Base-by-base conservation (phyloP, 164 flowering plant genomes). In the Dillenia suffruticosa region DNA sequence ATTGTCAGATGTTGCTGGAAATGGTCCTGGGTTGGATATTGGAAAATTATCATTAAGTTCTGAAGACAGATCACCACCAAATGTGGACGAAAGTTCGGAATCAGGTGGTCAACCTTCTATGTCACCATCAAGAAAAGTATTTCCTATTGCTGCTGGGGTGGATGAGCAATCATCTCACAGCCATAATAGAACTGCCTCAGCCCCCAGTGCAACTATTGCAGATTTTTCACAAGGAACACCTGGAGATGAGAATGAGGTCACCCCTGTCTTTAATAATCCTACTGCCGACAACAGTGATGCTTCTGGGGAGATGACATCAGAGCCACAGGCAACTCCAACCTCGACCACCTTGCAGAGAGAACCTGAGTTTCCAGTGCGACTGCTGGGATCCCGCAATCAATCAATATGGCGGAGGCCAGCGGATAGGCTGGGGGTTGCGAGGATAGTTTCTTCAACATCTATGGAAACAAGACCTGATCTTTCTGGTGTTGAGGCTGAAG, bases 331-430 rank as follows among this genome's bases (percentile, higher is more conserved):
- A 51, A 70, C 73, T 60, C 58, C 77, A 50, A 55, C 74, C 54
- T 52, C 72, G 57, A 44, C 67, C 32, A 62, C 74, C 44, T 56
- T 74, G n/a, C 82, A 54, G 57, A 77, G 84, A 68, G 94, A 83
- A 48, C 64, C 80, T 5, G 88, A 83, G 44, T 78, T 75, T 48
- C 69, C 83, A 22, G 63, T 78, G 14, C 71, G 83, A 51, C 54
- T 81, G 49, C 50, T 54, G 51, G 88, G 92, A 52, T 62, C 85
- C 66, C 82, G 89, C 59, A 81, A 76, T 63, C 94, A 87, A 56
- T 46, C 79, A 49, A 72, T 86, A 9, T 86, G 94, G 94, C 86
- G 84, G 9, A 73, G 95, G 46, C 88, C 90, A 47, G 77, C 87
- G n/a, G 92, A 84, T 17, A 82, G 89, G 62, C 72, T 79, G 63